phyloP scores from a whole-genome alignment of 108 stramenopile genomes.

The Skeletonema costatum region DNA sequence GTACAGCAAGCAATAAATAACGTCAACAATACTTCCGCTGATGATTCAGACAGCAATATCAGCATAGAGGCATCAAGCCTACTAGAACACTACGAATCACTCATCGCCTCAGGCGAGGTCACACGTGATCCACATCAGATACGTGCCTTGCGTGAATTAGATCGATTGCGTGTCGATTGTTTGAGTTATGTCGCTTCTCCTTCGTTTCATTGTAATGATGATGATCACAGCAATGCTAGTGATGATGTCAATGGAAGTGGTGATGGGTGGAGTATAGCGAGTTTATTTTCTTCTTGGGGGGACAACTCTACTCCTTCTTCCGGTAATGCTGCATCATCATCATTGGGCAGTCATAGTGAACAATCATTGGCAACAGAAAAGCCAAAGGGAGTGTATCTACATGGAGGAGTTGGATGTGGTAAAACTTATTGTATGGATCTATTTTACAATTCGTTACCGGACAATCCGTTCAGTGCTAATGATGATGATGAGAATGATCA shows the following conservation, averaged over 20 bases:
- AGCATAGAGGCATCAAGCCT: background rate
- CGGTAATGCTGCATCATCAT: background rate
- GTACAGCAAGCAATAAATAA: background rate
- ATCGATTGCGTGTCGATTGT: slow-evolving; percentile 63
- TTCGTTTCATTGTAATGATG: background rate
- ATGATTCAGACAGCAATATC: background rate
- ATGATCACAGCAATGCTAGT: slow-evolving; percentile 1
- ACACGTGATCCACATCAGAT: slow-evolving; percentile 70
- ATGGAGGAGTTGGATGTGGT: slow-evolving; percentile 95
- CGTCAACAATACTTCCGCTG: background rate
- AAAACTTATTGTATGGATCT: slow-evolving; percentile 98
- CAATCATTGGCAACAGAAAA: background rate
- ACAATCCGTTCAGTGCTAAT: background rate
- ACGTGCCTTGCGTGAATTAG: slow-evolving; percentile 59
- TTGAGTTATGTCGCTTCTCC: slow-evolving; percentile 17
- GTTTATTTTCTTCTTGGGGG: background rate
- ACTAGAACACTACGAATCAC: slow-evolving; percentile 25
- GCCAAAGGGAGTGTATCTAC: slow-evolving; percentile 78
- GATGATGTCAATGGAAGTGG: background rate
- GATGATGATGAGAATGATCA: background rate
- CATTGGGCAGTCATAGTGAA: background rate
- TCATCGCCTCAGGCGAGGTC: slow-evolving; percentile 48
- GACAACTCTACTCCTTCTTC: background rate
- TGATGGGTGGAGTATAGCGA: background rate
- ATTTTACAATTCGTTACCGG: slow-evolving; percentile 78